phyloP scores from a whole-genome alignment of 2,329 filamentous ascomycete genomes.

The Fusarium papillatum region DNA sequence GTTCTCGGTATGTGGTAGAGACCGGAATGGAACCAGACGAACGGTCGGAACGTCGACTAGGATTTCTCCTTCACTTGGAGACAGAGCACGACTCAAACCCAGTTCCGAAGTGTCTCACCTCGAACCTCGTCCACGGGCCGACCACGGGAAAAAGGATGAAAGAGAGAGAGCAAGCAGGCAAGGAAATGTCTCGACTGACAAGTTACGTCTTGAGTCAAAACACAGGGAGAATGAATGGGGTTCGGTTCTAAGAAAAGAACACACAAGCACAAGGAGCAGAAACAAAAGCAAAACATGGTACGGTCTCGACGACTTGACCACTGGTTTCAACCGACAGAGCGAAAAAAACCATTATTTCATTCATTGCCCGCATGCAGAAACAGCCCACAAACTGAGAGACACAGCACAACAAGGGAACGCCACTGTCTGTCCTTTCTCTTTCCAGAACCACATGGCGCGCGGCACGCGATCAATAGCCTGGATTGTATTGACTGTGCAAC shows the following conservation, averaged over 20 bases:
- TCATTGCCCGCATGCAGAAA: slow-evolving; percentile 4
- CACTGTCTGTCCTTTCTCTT: slow-evolving; percentile 8
- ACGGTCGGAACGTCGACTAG: slow-evolving; percentile 12
- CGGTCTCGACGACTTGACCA: neutral
- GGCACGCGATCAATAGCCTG: slow-evolving; percentile 41
- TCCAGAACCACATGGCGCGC: slow-evolving; percentile 15
- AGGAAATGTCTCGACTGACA: slow-evolving; percentile 28
- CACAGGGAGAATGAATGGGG: slow-evolving; percentile 17
- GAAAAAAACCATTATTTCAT: too few species aligned
- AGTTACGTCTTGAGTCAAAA: slow-evolving; percentile 22
- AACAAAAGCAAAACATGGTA: neutral
- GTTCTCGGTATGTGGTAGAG: slow-evolving; percentile 6
- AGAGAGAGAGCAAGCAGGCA: slow-evolving; percentile 2
- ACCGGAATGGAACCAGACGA: slow-evolving; percentile 20
- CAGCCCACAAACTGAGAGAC: slow-evolving; percentile 23
- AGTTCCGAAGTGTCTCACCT: slow-evolving; percentile 3
- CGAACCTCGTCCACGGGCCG: neutral
- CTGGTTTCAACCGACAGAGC: slow-evolving; percentile 13
- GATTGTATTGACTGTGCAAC: slow-evolving; percentile 10
- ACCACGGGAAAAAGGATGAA: neutral
- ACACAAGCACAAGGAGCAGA: neutral
- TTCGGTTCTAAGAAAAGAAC: slow-evolving; percentile 2
- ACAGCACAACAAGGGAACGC: neutral
- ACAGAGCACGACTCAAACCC: slow-evolving; percentile 12
- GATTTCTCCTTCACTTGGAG: neutral